Base-by-base conservation (phyloP, 345 rosid genomes). In the Populus pruinosa region DNA sequence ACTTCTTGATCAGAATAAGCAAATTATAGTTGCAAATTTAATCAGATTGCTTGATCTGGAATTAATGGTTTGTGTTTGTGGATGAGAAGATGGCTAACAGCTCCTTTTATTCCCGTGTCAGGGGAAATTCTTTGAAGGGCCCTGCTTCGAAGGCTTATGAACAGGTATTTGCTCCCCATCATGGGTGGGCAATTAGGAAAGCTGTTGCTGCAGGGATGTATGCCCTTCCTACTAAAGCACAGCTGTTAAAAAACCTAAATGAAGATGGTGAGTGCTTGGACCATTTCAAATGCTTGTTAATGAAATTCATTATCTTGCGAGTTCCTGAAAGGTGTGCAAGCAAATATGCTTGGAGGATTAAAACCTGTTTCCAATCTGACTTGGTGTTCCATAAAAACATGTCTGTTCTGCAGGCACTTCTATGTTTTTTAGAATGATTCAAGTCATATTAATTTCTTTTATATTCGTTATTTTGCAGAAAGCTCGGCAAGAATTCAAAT, bases 141-240 rank as follows among this genome's bases (percentile, higher is more conserved):
- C 91, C 99, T 53, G 99, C 97, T 72, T 87, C 99, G 20, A 91
- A 87, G 87, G 93, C 98, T 59, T 96, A 96, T 81, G 90, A 91
- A 36, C 92, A 93, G 85, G 99, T 93, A 77, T 89, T 96, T 78
- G 94, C 94, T 77, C 94, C 96, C 11, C 93, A 96, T 83, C 99
- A 96, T 78, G 99, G 97, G 18, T 93, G 98, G 99, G 92, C 90
- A 65, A 91, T 96, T 74, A 85, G 97, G 79, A 90, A 89, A 83
- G 96, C 96, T 82, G 99, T 96, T 79, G 88, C 89, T 76, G 88
- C 94, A 21, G 98, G 99, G 75, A 93, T 96, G 98, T 96, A 91
- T 73, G 94, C 94, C 76, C 96, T 93, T 81, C 99, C 99, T n/a
- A 89, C 98, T 1, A 91, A 81, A 77, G 83, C 88, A 43, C 97